These are phyloP conservation scores for Inga laurina DNA, from an alignment of 306 rosid genomes.

Conservation along the genomic window DNA sequence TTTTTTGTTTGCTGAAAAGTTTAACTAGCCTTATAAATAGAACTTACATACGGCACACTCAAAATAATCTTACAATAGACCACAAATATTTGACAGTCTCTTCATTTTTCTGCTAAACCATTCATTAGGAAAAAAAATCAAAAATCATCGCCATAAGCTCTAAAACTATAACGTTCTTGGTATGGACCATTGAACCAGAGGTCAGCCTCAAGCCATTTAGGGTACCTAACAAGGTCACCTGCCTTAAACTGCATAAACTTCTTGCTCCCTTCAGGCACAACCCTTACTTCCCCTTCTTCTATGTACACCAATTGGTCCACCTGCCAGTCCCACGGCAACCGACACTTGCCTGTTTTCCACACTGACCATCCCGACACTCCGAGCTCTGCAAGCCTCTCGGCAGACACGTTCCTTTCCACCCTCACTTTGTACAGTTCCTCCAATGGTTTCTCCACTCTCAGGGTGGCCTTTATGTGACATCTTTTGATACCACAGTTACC, in stretches of 20 bases:
- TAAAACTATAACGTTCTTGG: constrained; percentile 80
- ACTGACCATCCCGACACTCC: constrained; percentile 82
- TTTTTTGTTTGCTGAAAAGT: background rate
- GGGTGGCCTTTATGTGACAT: constrained; percentile 49
- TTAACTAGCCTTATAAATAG: background rate
- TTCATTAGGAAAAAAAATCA: background rate
- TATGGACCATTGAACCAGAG: constrained; percentile 88
- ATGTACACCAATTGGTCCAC: constrained; percentile 85
- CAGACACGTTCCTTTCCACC: constrained; percentile 67
- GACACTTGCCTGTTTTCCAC: constrained; percentile 88
- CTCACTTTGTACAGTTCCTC: constrained; percentile 80
- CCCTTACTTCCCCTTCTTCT: constrained; percentile 94
- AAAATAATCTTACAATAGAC: background rate
- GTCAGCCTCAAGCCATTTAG: constrained; percentile 90
- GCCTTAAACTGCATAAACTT: constrained; percentile 77
- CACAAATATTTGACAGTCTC: background rate
- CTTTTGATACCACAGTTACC: constrained; percentile 23
- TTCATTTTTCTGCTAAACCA: background rate
- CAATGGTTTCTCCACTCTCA: constrained; percentile 65
- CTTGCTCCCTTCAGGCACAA: constrained; percentile 85
- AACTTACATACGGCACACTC: background rate
- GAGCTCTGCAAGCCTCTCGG: constrained; percentile 61
- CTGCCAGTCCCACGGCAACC: constrained; percentile 95
- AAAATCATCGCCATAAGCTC: constrained; percentile 79
- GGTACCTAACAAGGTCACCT: constrained; percentile 84